Evolutionary conservation across 441 rosid species (phyloP), one percentile per base, ranked within the genome.

Genomic region (Codiaeum variegatum): DNA sequence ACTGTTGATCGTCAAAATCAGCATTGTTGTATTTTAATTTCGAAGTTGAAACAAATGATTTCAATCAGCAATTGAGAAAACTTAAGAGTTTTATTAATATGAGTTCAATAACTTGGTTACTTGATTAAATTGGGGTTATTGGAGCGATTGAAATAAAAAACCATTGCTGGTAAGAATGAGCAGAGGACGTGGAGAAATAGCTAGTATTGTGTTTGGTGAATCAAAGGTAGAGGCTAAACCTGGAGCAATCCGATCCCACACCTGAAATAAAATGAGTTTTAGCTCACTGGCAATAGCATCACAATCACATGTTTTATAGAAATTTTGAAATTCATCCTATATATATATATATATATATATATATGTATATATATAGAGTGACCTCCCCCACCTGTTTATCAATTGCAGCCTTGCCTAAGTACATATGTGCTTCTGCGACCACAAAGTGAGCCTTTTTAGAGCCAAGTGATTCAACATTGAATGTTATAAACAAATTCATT

Each of bases 191-290:
- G 89, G 93, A 49, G 91, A 89, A 75, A 91, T 88, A 68, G 84
- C 82, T 42, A 92, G 88, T 68, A 95, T 47, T 5, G 93, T 91
- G 81, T 86, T 71, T 28, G 93, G 97, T 0, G 97, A 78, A 78
- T 95, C 97, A 71, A 95, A 89, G 42, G 75, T 70, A 55, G 92
- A 89, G 19, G 91, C 92, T 80, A 95, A 71, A 69, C 94, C 95
- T 65, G 98, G 97, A 75, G 98, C 95, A 73, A 93, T 93, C 81
- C 91, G 89, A 79, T 88, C 81, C 98, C 99, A 95, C 11, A 95
- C 98, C 98, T 95, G 84, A n/a, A n/a, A n/a, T n/a, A n/a, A n/a
- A n/a, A n/a, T n/a, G n/a, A n/a, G n/a, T n/a, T n/a, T n/a, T n/a
- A n/a, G 49, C 19, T 47, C 32, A 28, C 47, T 65, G n/a, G 26